A percentile compares a stretch with the other conserved stretches of the same genome.
Conservation (phyloP, 345 rosid genomes). For the Citrus hindsii region DNA sequence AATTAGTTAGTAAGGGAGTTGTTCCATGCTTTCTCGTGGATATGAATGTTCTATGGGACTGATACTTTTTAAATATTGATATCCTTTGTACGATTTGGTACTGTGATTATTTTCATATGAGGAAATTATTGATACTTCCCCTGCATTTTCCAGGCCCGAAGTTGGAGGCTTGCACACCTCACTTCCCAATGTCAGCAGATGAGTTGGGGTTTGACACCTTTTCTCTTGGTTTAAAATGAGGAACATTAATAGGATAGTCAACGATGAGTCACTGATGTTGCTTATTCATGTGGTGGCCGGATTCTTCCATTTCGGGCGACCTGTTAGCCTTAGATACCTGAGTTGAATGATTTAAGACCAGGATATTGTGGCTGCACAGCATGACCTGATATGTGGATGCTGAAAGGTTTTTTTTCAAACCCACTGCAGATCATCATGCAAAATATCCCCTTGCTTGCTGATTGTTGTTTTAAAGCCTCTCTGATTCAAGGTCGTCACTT, state of each 20-base stretch:
- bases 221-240: constrained; percentile 25
- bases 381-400: constrained; percentile 19
- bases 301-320: constrained; percentile 23
- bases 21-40: constrained; percentile 4
- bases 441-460: neutral
- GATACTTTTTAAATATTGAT: constrained; percentile 12
- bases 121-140: constrained; percentile 38
- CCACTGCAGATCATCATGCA: constrained; percentile 13
- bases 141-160: constrained; percentile 45
- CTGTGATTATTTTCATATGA: constrained; percentile 15
- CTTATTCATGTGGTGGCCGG: constrained; percentile 17
- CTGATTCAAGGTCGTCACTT: constrained; percentile 3
- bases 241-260: constrained; percentile 4
- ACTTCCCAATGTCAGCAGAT: constrained; percentile 27
- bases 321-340: constrained; percentile 23
- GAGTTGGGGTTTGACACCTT: constrained; percentile 29
- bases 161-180: constrained; percentile 31
- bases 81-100: constrained; percentile 11
- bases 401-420: constrained; percentile 26
- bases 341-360: constrained; percentile 20
- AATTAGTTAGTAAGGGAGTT: neutral
- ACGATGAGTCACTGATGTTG: constrained; percentile 15
- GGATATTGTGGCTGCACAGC: constrained; percentile 27
- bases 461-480: neutral
- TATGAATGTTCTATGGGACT: constrained; percentile 6